Evolutionary conservation across 805 yeast species (phyloP), one percentile per base, ranked within the genome.

Genomic region (Cyberlindnera mrakii): DNA sequence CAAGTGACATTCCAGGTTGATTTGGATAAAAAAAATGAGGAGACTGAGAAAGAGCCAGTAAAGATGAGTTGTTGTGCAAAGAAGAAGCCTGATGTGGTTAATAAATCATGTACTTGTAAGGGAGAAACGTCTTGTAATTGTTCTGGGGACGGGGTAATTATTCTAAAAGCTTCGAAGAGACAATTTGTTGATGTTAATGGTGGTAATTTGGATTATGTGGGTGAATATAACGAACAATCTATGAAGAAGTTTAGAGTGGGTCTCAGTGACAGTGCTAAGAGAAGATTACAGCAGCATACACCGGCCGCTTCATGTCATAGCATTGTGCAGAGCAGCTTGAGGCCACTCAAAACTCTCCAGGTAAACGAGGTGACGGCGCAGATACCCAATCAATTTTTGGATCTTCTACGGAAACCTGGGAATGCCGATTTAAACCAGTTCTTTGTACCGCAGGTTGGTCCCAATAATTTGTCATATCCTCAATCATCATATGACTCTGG

Each of bases 171-270:
- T 3, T 48, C 60, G 0, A 56, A 55, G 32, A 49, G 56, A 41
- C 50, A 53, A 30, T 51, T 51, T 35, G 62, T 57, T 10, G 58
- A 57, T 37, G 53, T 57, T 19, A 46, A 49, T 18, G 51, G 48
- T 38, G 63, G 63, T 9, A 48, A 46, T 10, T 29, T 57, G 5
- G 54, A 56, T 30, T 54, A 46, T 35, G 54, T 57, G 19, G 63
- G 55, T 3, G 59, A 61, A 11, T 56, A 51, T 20, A 52, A 41
- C 15, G 54, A 49, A 2, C 43, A 50, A 3, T 35, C 46, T 10
- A 42, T 49, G 31, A 50, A 42, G 25, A 52, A 41, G 16, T 55
- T 57, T 40, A 46, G 49, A 13, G 25, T 51, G 2, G 40, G 37
- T 3, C 7, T 15, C 17, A 33, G 20, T n/a, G 33, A 30, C 10